Conservation (phyloP, 2,329 filamentous ascomycete species). For the Colletotrichum tropicicola region DNA sequence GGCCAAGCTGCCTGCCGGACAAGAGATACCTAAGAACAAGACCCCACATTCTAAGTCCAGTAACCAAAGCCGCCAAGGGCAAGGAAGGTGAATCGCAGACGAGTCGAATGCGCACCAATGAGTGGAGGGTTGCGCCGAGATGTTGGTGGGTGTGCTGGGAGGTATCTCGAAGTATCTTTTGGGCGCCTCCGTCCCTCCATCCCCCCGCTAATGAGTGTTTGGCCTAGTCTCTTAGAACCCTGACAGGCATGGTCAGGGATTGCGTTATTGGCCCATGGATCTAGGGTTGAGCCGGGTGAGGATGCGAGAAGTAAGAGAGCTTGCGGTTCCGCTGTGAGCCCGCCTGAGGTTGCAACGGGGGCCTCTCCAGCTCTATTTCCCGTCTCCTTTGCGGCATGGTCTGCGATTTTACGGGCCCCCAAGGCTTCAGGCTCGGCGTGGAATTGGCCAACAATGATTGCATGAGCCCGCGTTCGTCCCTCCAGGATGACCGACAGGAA, state of each 20-base stretch:
- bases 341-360: slow-evolving; percentile 10
- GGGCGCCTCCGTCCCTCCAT: neutral
- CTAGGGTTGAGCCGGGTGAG: slow-evolving; percentile 7
- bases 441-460: neutral
- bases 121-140: slow-evolving; percentile 17
- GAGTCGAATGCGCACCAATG: slow-evolving; percentile 27
- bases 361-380: neutral
- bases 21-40: neutral
- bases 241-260: slow-evolving; percentile 22
- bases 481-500: slow-evolving; percentile 7
- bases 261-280: slow-evolving; percentile 18
- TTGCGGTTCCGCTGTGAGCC: neutral
- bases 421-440: neutral
- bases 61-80: slow-evolving; percentile 12
- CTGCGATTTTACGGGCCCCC: neutral
- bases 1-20: slow-evolving; percentile 16
- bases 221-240: slow-evolving; percentile 5
- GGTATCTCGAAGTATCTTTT: slow-evolving; percentile 13
- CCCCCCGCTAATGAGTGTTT: neutral
- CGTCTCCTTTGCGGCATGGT: neutral
- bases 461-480: neutral
- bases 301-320: neutral
- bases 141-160: slow-evolving; percentile 10
- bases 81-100: slow-evolving; percentile 27
- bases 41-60: slow-evolving; percentile 12